Base-by-base conservation (phyloP, 371 early-diverging fungal species). In the Astathelohania contejeani region DNA sequence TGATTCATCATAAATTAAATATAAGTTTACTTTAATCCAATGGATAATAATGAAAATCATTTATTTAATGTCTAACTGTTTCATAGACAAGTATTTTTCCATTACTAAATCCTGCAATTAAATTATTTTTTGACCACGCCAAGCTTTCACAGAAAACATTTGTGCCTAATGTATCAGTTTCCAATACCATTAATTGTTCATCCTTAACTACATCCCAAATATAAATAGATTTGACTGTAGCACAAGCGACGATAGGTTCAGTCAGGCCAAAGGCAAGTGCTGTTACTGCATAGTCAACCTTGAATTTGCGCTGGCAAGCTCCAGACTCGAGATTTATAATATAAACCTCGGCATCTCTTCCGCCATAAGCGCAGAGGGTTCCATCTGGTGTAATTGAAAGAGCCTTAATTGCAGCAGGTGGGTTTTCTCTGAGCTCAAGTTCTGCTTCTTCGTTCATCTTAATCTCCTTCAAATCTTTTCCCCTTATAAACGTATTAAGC, bases 401-500 rank as follows among this genome's bases (percentile, higher is more conserved):
- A n/a, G 62, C 50, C 19, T 57, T 60, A 23, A 73, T 63, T 28
- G 61, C 61, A 27, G 32, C 46, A n/a, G n/a, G n/a, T n/a, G n/a
- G n/a, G n/a, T n/a, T n/a, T n/a, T n/a, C n/a, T 49, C 16, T 53
- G 32, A 6, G 25, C 45, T 19, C 38, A 40, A 7, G 25, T 54
- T 58, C 42, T 14, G 38, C 39, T 20, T 61, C 65, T 25, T 46
- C 35, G 27, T 28, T 51, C n/a, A n/a, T n/a, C 10, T 47, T 53
- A 24, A 56, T 25, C 22, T 53, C 28, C 23, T 62, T 52, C 24
- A 62, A 25, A 49, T 29, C 35, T 0, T 28, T n/a, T 26, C 68
- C 68, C 18, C 81, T 81, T 23, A 76, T 73, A 40, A 87, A 69
- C 0, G 84, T 82, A 58, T 48, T 37, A 10, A 56, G 7, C 7